A percentile compares a stretch with the other conserved stretches of the same genome.
These are phyloP conservation scores for Picea sitchensis DNA, from an alignment of 75 land plant species.

Conservation along the genomic window DNA sequence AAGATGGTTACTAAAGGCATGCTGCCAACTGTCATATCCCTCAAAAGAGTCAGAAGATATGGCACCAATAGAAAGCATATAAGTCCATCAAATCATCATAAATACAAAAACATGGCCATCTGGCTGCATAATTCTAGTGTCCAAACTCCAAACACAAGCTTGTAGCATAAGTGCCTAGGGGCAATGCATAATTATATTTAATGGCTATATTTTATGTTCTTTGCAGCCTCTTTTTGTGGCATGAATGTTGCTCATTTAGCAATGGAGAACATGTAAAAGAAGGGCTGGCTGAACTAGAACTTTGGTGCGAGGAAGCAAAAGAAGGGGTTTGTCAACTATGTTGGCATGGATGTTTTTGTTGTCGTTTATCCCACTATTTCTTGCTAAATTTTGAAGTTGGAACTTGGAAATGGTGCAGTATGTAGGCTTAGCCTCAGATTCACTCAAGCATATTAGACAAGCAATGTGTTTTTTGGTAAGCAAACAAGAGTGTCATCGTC, in stretches of 20 bases:
- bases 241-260: slow-evolving; percentile 97
- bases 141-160: background rate
- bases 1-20: too few species aligned
- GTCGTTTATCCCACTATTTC: background rate
- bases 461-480: slow-evolving; percentile 89
- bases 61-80: too few species aligned
- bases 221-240: slow-evolving; percentile 82
- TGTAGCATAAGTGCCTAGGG: background rate
- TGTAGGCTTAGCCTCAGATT: slow-evolving; percentile 90
- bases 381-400: background rate
- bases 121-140: too few species aligned
- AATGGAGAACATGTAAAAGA: slow-evolving; percentile 99
- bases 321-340: slow-evolving; percentile 63
- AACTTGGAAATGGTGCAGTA: slow-evolving; percentile 47
- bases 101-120: too few species aligned
- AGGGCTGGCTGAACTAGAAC: slow-evolving; percentile 91
- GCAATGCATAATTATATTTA: background rate
- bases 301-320: slow-evolving; percentile 83
- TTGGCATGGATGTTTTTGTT: background rate
- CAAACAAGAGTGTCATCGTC: background rate
- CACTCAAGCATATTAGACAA: slow-evolving; percentile 84
- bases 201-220: background rate
- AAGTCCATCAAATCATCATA: too few species aligned
- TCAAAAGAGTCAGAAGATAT: too few species aligned
- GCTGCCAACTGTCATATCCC: too few species aligned